Base-by-base conservation (phyloP, 768 basidiomycete genomes). In the Hypholoma fasciculare region DNA sequence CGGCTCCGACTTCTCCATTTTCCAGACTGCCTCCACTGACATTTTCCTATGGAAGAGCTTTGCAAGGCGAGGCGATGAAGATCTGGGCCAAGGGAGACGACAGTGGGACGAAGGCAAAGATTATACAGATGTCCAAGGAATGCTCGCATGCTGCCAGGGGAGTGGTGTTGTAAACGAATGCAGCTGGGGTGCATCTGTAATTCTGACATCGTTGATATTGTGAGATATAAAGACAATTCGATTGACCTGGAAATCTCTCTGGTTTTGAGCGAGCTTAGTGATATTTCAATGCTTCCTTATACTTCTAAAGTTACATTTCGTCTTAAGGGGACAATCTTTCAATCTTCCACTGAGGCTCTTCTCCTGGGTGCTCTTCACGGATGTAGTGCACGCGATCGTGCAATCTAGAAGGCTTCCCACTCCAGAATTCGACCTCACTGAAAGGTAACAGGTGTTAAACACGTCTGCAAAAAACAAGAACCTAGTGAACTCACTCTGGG, bases 371-470 rank as follows among this genome's bases (percentile, higher is more conserved):
- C 49, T 78, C 76, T 17, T 73, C 69, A n/a, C 84, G 85, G 50
- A 83, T 75, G 71, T 94, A 94, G 23, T 84, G 85, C 59, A 96
- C 84, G 44, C 96, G 87, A 71, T 98, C 95, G 64, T 98, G 96
- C 50, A 98, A 76, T 39, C 96, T 83, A 23, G 93, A 96, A n/a
- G 93, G 92, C 66, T 94, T 90, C 30, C 96, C 96, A n/a, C 84
- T 81, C 96, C 96, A 98, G 71, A 98, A 98, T 69, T 98, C 96
- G 51, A 98, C 80, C 74, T 98, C 96, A 59, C 95, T 97, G 66
- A 51, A 60, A 30, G 42, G 54, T 49, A 47, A 54, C 68, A 38
- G 66, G 47, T 49, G 30, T 56, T 11, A 36, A 55, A 12, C n/a
- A 34, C 2, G n/a, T 13, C 9, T 1, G 23, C 42, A 30, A 49